A percentile compares a stretch with the other conserved stretches of the same genome.
These are phyloP conservation scores for Mentha longifolia DNA, from an alignment of 257 asterid genomes.

Conservation along the genomic window DNA sequence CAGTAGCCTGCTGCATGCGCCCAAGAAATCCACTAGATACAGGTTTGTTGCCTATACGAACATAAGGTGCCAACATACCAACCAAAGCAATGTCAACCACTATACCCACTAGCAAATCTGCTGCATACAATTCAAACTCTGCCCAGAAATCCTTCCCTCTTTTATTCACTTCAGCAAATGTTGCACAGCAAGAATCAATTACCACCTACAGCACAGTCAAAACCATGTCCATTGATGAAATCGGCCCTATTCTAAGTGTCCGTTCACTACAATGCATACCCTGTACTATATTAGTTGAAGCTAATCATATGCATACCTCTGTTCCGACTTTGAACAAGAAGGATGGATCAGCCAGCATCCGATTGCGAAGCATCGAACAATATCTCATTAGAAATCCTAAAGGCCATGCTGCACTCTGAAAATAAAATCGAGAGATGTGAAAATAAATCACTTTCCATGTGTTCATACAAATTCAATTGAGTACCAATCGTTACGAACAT, in stretches of 20 bases:
- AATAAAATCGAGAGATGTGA: constrained; percentile 18
- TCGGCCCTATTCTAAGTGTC: not conserved
- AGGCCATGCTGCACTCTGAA: constrained; percentile 82
- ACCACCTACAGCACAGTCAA: constrained; percentile 58
- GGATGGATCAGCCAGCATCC: constrained; percentile 95
- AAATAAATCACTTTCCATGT: not conserved
- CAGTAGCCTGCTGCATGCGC: constrained; percentile 54
- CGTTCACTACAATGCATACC: constrained; percentile 6
- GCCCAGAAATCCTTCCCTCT: constrained; percentile 98
- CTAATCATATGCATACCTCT: constrained; percentile 55
- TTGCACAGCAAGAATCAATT: constrained; percentile 95
- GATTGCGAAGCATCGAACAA: constrained; percentile 78
- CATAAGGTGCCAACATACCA: constrained; percentile 97
- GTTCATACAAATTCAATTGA: too few relatives aligned
- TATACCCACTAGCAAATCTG: constrained; percentile 87
- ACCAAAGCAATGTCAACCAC: constrained; percentile 95
- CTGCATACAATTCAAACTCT: constrained; percentile 93
- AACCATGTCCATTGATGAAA: not conserved
- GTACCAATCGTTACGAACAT: not conserved
- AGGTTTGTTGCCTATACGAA: constrained; percentile 70
- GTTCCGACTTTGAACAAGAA: constrained; percentile 94
- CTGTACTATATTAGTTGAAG: not conserved
- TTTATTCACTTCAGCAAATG: constrained; percentile 95
- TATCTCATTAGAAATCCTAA: constrained; percentile 82
- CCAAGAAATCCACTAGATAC: constrained; percentile 73